Evolutionary conservation across 352 stramenopile genomes (phyloP), one percentile per base, ranked within the genome.

Genomic region (Saprolegnia diclina): DNA sequence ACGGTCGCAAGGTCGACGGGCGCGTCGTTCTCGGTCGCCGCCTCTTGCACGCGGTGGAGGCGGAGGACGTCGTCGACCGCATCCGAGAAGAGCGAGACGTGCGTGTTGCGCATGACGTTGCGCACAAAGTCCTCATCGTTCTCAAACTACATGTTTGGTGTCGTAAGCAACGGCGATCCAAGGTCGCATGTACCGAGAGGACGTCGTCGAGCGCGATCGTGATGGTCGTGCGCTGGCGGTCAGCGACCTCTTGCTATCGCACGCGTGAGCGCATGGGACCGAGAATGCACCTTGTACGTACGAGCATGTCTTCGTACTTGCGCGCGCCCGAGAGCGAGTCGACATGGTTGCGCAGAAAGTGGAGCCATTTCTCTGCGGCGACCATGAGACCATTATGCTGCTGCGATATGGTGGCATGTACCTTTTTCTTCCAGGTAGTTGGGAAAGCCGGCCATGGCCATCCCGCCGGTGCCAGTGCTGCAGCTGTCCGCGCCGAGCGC

Each of bases 71-170:
- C 85, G 56, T 97, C 89, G 55, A 96, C 88, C 16, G 88, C 90
- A 66, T 96, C 84, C 0, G 83, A 78, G 45, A 97, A 93, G 11
- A 97, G 77, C 68, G 89, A 81, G 26, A 96, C 81, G 80, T 97
- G 74, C 57, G 90, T 89, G 72, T 97, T 97, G 38, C 79, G 79
- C 63, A 85, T 63, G 56, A 97, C 90, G 57, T 90, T 92, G 6
- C 77, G 73, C 32, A 93, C 89, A 62, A 97, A 93, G 19, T 77
- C 77, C 10, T 88, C 75, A 52, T 97, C 89, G 42, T 92, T 83
- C 52, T 92, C 80, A 71, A 82, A 88, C 87, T 95, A 65, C n/a
- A 57, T 22, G 19, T 19, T 24, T 24, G 24, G 10, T 9, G 32
- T 56, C 24, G 62, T 19, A 38, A 26, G 62, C 11, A 35, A 21